Evolutionary conservation across 75 land plant genomes (phyloP).

Genomic region (Selaginella tamariscina): DNA sequence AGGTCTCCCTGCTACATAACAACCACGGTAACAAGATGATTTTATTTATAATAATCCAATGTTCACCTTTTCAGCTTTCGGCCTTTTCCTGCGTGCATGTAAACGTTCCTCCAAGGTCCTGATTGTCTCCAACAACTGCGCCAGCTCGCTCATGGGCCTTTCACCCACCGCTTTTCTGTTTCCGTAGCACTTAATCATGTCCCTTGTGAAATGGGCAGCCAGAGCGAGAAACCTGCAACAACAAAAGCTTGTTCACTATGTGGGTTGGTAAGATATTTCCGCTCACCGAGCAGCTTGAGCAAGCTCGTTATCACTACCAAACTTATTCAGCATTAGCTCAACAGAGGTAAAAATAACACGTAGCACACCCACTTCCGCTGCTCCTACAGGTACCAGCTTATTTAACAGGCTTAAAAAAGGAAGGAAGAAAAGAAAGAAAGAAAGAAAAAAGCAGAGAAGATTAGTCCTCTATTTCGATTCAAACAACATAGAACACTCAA

Average conservation of each 20-base stretch:
- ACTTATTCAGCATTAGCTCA: constrained; percentile 39
- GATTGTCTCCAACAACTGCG: constrained; percentile 48
- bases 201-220: constrained; percentile 65
- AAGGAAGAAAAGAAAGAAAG: background rate
- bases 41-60: no score
- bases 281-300: constrained; percentile 60
- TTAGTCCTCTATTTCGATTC: no score
- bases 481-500: background rate
- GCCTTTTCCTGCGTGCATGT: constrained; percentile 36
- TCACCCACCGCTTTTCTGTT: background rate
- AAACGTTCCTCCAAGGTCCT: constrained; percentile 57
- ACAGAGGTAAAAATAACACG: constrained; percentile 61
- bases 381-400: constrained; percentile 51
- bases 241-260: no score
- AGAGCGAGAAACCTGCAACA: constrained; percentile 58
- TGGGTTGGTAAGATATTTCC: no score
- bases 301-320: constrained; percentile 62
- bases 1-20: constrained; percentile 17
- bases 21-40: no score
- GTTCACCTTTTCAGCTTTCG: constrained; percentile 36
- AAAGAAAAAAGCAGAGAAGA: no score
- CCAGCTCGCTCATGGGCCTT: background rate
- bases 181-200: constrained; percentile 54
- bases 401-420: constrained; percentile 49
- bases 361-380: constrained; percentile 71